phyloP scores from a whole-genome alignment of 2,329 filamentous ascomycete genomes.

The Fusarium sp. region DNA sequence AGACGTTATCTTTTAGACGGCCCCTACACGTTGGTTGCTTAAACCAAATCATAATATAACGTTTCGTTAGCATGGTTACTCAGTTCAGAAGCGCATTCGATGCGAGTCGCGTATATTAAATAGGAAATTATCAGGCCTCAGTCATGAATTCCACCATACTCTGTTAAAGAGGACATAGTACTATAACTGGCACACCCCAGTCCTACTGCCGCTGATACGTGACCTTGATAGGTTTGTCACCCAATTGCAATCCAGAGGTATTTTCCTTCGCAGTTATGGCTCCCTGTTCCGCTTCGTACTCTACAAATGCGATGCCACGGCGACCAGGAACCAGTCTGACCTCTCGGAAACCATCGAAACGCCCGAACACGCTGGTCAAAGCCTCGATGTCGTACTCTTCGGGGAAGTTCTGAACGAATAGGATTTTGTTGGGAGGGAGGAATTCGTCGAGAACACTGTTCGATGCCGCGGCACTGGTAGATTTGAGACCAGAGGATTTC shows the following conservation, averaged over 20 bases:
- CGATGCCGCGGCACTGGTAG: constrained; percentile 73
- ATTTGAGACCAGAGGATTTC: constrained; percentile 74
- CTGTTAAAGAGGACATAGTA: not conserved
- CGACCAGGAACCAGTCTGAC: constrained; percentile 88
- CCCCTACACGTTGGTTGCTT: not conserved
- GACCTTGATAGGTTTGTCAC: constrained; percentile 85
- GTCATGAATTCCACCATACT: not conserved
- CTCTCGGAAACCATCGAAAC: constrained; percentile 94
- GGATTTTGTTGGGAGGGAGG: constrained; percentile 94
- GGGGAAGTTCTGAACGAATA: constrained; percentile 93
- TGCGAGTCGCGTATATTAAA: not conserved
- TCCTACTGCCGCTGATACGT: constrained; percentile 91
- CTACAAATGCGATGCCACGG: constrained; percentile 92
- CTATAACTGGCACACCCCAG: not conserved
- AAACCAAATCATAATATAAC: not conserved
- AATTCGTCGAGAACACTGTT: constrained; percentile 96
- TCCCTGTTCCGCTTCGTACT: constrained; percentile 90
- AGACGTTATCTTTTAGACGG: constrained; percentile 81
- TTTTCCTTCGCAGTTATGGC: constrained; percentile 95
- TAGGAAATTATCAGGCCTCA: not conserved
- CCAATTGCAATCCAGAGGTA: constrained; percentile 84
- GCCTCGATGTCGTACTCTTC: constrained; percentile 85
- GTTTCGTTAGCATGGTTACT: not conserved
- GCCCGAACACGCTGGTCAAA: constrained; percentile 82
- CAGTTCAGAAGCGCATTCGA: not conserved